Evolutionary conservation across 768 basidiomycete species (phyloP).

Genomic region (Lentinula sp.): DNA sequence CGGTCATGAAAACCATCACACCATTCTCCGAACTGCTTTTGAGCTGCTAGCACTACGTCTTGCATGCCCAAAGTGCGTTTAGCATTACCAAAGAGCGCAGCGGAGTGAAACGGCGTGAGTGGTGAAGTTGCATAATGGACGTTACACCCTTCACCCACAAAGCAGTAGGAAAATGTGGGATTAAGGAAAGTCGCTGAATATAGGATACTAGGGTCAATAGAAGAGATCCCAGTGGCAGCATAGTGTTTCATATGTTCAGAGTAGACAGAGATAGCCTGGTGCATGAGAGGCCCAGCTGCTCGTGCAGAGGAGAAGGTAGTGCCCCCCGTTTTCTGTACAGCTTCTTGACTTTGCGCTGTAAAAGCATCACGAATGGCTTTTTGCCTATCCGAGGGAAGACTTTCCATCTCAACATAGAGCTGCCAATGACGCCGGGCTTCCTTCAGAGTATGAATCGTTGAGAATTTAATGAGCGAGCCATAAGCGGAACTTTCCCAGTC

Average conservation of each 20-base stretch:
- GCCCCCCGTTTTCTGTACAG: not conserved
- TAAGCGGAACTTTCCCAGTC: constrained; percentile 23
- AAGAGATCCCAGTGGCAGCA: constrained; percentile 27
- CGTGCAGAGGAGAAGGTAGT: not conserved
- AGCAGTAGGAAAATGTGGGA: constrained; percentile 27
- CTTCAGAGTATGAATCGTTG: constrained; percentile 21
- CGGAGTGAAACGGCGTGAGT: constrained; percentile 24
- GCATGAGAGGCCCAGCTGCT: constrained; percentile 13
- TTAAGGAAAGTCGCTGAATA: constrained; percentile 21
- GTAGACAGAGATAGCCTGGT: not conserved
- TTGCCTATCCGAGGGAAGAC: constrained; percentile 7
- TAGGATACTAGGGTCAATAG: constrained; percentile 8
- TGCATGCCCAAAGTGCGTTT: constrained; percentile 5
- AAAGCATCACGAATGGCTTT: constrained; percentile 12
- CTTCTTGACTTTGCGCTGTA: not conserved
- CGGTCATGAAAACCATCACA: constrained; percentile 17
- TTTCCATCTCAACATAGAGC: constrained; percentile 20
- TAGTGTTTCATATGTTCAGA: constrained; percentile 11
- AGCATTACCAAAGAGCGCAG: constrained; percentile 14
- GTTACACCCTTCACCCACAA: constrained; percentile 21
- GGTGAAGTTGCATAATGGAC: constrained; percentile 30
- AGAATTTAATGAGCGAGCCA: constrained; percentile 20
- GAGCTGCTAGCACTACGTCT: constrained; percentile 16
- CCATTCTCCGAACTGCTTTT: constrained; percentile 22
- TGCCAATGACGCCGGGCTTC: constrained; percentile 25